Evolutionary conservation across 331 rosid species (phyloP).

Genomic region (Malus hybrid): DNA sequence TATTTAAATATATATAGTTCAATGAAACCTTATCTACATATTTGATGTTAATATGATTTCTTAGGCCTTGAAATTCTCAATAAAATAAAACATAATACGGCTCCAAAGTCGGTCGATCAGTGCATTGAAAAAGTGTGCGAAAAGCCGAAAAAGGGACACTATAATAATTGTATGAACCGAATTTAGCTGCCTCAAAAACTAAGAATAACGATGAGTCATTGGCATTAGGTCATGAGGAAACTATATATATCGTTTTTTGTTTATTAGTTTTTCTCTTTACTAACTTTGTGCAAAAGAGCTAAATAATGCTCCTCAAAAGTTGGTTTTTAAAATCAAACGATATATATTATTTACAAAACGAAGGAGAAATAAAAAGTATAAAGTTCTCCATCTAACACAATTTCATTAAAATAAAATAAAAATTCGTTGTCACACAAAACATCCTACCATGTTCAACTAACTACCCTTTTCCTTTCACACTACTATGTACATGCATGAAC

Average conservation of each 20-base stretch:
- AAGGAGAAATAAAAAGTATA: background rate
- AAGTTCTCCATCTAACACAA: background rate
- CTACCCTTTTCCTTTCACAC: background rate
- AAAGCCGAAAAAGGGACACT: background rate
- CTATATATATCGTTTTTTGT: background rate
- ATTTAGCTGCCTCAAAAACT: background rate
- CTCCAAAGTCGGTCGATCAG: background rate
- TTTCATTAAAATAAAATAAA: background rate
- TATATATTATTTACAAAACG: too few species aligned
- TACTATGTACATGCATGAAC: background rate
- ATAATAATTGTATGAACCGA: background rate
- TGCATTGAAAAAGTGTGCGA: background rate
- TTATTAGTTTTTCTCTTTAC: background rate
- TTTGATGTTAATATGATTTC: slow-evolving; percentile 23
- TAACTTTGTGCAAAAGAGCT: background rate
- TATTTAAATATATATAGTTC: slow-evolving; percentile 16
- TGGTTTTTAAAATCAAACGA: background rate
- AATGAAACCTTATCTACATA: slow-evolving; percentile 1
- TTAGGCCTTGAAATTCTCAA: slow-evolving; percentile 4
- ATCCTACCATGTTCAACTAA: background rate
- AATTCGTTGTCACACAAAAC: background rate
- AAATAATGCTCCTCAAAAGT: background rate
- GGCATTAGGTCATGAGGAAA: background rate
- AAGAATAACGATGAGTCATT: background rate
- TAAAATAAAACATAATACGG: background rate